Evolutionary conservation across 1,139 yeast species (phyloP).

Genomic region (Debaryomyces subglobosus): DNA sequence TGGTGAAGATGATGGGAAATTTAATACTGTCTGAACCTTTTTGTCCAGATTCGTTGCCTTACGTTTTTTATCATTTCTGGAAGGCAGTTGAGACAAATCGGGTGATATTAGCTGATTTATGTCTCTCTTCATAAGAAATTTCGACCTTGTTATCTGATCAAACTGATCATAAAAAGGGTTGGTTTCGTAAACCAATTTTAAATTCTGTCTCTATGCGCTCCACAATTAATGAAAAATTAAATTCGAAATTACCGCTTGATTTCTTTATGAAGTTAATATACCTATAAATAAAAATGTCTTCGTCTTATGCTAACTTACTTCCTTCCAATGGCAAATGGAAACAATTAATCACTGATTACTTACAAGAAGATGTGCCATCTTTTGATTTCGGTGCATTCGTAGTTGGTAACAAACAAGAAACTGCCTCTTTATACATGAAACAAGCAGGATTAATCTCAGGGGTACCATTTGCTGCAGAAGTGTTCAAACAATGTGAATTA

Average conservation of each 20-base stretch:
- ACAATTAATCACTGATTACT: conserved; percentile 70
- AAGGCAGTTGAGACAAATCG: conserved; percentile 1
- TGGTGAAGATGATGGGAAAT: conserved; percentile 12
- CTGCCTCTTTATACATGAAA: conserved; percentile 82
- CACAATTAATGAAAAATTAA: background rate
- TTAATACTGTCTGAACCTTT: conserved; percentile 20
- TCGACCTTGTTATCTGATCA: too few relatives aligned
- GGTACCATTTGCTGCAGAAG: conserved; percentile 87
- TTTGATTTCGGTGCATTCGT: conserved; percentile 95
- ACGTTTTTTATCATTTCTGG: background rate
- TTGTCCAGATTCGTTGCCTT: conserved; percentile 4
- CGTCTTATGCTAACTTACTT: conserved; percentile 56
- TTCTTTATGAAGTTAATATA: too few relatives aligned
- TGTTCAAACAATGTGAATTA: conserved; percentile 74
- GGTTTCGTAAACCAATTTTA: background rate
- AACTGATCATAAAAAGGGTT: background rate
- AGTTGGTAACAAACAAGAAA: conserved; percentile 74
- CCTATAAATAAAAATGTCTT: conserved; percentile 17
- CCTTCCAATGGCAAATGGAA: conserved; percentile 83
- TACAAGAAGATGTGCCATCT: conserved; percentile 88
- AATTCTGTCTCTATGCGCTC: conserved; percentile 1
- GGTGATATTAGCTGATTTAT: conserved; percentile 5
- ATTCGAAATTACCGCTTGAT: background rate
- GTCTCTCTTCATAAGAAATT: conserved; percentile 7
- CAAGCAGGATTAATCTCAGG: conserved; percentile 84